Conservation (phyloP, 208 protist genomes). For the Angomonas deanei region DNA sequence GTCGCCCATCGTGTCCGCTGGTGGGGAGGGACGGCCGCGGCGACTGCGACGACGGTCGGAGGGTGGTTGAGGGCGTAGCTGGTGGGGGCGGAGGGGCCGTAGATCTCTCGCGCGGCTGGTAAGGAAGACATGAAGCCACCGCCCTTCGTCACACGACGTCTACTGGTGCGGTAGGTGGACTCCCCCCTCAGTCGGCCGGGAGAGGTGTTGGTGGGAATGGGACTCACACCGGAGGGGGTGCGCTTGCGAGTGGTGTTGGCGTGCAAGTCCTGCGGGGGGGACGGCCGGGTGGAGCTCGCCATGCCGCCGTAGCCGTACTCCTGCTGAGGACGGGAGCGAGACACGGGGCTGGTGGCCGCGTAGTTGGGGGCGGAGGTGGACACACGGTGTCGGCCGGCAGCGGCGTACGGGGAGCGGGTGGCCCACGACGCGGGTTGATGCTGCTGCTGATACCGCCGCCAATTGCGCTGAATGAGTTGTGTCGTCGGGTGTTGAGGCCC, state of each 20-base stretch:
- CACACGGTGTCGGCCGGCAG: neutral
- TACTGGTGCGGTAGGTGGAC: neutral
- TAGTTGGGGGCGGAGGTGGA: neutral
- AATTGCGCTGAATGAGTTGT: slow-evolving; percentile 62
- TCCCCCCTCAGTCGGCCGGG: neutral
- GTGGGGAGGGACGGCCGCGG: neutral
- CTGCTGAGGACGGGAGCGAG: neutral
- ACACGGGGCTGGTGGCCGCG: neutral
- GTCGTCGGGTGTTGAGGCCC: slow-evolving; percentile 52
- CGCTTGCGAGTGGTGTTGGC: neutral
- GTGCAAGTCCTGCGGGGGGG: too few species aligned
- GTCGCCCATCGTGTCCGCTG: neutral
- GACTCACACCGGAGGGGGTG: neutral
- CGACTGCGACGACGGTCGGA: neutral
- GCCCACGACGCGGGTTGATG: neutral
- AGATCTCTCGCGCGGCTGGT: neutral
- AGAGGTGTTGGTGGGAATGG: neutral
- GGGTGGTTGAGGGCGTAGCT: neutral
- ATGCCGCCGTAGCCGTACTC: neutral
- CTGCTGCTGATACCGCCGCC: slow-evolving; percentile 39
- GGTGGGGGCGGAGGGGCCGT: neutral
- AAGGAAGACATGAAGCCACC: neutral
- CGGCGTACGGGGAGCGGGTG: neutral
- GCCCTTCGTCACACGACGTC: neutral
- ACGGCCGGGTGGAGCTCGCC: neutral